These are phyloP conservation scores for Sicyos baderoa DNA, from an alignment of 306 rosid species.

Conservation along the genomic window DNA sequence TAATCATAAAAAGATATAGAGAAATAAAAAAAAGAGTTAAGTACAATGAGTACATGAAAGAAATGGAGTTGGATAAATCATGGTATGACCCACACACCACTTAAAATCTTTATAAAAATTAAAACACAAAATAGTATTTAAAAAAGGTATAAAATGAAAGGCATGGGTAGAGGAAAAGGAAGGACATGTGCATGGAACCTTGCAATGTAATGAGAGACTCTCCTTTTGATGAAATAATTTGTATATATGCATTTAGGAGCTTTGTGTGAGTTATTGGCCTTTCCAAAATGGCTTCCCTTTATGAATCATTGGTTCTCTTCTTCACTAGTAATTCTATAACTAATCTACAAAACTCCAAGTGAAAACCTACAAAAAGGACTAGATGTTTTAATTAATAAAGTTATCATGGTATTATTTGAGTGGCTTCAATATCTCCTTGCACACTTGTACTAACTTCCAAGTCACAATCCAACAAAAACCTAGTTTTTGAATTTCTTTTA, in stretches of 20 bases:
- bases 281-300: constrained; percentile 26
- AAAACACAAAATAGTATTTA: not conserved
- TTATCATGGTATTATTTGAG: constrained; percentile 4
- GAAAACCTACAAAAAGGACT: constrained; percentile 19
- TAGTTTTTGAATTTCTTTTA: no score
- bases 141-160: constrained; percentile 25
- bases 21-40: no score
- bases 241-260: constrained; percentile 25
- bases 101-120: not conserved
- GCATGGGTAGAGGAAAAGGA: constrained; percentile 30
- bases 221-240: constrained; percentile 59
- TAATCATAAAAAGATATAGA: no score
- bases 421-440: not conserved
- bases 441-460: constrained; percentile 7
- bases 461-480: constrained; percentile 2
- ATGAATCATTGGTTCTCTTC: constrained; percentile 20
- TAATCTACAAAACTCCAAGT: constrained; percentile 3
- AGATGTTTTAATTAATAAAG: constrained; percentile 5
- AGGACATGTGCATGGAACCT: constrained; percentile 62
- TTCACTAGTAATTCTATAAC: constrained; percentile 25
- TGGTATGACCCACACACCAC: constrained; percentile 32
- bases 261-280: constrained; percentile 37
- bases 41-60: constrained; percentile 27
- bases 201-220: constrained; percentile 42
- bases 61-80: constrained; percentile 36